Base-by-base conservation (phyloP, 495 filamentous ascomycete species). In the Aspergillus carlsbadensis region DNA sequence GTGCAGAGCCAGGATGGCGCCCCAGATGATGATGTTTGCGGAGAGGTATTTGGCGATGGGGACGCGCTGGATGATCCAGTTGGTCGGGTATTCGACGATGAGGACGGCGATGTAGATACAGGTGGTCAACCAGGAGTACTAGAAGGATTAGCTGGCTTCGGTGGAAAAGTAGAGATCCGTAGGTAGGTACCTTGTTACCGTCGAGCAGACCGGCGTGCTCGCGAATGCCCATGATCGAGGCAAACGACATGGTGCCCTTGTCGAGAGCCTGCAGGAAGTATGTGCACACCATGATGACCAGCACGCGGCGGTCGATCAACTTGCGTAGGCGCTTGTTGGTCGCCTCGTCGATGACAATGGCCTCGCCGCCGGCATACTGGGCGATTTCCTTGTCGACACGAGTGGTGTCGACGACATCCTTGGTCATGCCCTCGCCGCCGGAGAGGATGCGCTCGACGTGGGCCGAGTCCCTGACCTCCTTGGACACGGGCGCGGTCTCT, bases 241-340 rank as follows among this genome's bases (percentile, higher is more conserved):
- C 78, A 62, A 87, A 88, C 3, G 81, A 83, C 73, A 90, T 65
- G 1, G 84, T 88, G 8, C 85, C 86, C 69, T 89, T 89, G 60
- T 88, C 85, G 29, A 90, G 75, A n/a, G 86, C 84, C 50, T 90
- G 87, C 2, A 89, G 67, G 61, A 90, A 90, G 66, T 89, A 90
- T 1, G 73, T 76, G 34, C 54, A 47, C 37, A 76, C 70, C 72
- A 77, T 75, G 39, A 80, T 67, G 0, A 81, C 75, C 66, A 84
- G 71, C 17, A 85, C 58, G 44, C 79, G 75, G 18, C 69, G 65
- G 56, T 84, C 83, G 41, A 84, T 85, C 71, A 84, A 78, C 11
- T 65, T 64, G 39, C 80, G 65, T 18, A 77, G 67, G 3, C 81
- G 74, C 34, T 67, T 74, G 58, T 81, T 80, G 26, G 83, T 81